Base-by-base conservation (phyloP, 768 basidiomycete species). In the Rubroboletus pulcherrimus region DNA sequence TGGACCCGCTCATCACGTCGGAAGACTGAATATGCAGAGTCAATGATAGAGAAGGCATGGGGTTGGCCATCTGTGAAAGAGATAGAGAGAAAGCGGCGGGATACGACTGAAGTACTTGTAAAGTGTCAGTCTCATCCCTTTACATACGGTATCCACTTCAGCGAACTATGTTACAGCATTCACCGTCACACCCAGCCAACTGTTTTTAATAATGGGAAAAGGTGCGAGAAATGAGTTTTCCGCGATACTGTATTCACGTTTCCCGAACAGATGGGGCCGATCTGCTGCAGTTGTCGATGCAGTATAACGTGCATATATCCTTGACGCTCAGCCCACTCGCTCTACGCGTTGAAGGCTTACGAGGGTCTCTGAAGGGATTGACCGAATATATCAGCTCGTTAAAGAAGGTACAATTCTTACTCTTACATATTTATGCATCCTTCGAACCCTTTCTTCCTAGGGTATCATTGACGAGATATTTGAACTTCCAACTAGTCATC, bases 161-260 rank as follows among this genome's bases (percentile, higher is more conserved):
- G 34, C n/a, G 21, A 53, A 44, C 21, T 54, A 47, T 49, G 31
- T 49, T 33, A 9, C 60, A 91, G 89, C 69, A 3, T 80, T 86
- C 62, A 69, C 77, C 33, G 70, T 91, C 54, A 78, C 75, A 17
- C 78, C 82, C 4, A 78, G 76, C 48, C 78, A 87, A 60, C 75
- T 89, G 7, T 89, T 91, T 65, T 65, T 91, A 31, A 75, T 91
- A 31, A 77, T 92, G 57, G 89, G 89, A 39, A 85, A 79, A 79
- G 85, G 89, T 87, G 31, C 48, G 58, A 49, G 42, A 37, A 37
- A 43, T 5, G 8, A 19, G 9, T 40, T 55, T 46, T 31, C 7
- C 15, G n/a, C 33, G 26, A 53, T 53, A 31, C 11, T 59, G 31
- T n/a, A 38, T 54, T 63, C 47, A 62, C 39, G 7, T 56, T 49